These are phyloP conservation scores for Juncus effusus DNA, from an alignment of 176 grass and related monocot genomes.

Conservation along the genomic window DNA sequence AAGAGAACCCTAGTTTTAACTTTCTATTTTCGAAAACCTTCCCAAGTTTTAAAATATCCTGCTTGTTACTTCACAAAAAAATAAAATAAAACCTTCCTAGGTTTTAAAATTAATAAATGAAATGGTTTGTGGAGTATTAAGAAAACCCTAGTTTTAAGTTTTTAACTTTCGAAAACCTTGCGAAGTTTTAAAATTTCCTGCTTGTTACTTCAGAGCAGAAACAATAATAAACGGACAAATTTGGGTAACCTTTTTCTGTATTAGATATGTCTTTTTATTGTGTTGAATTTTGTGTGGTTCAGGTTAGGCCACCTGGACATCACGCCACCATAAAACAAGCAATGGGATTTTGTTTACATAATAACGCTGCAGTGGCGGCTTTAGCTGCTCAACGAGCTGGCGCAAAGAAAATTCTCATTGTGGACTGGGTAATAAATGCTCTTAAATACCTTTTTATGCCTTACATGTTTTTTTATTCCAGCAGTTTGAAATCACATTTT, in stretches of 20 bases:
- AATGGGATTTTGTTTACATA: constrained; percentile 99
- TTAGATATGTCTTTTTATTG: too few relatives aligned
- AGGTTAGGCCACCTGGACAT: constrained; percentile 99
- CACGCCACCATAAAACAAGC: constrained; percentile 88
- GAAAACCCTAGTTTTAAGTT: background rate
- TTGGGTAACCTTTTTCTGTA: too few relatives aligned
- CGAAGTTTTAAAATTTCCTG: constrained; percentile 34
- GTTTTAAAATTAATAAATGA: constrained; percentile 12
- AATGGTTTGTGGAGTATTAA: constrained; percentile 4
- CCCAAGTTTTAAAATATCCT: constrained; percentile 33
- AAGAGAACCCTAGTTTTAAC: background rate
- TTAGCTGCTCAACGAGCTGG: constrained; percentile 88
- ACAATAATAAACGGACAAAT: background rate
- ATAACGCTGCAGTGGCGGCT: constrained; percentile 88
- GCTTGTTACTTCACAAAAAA: background rate
- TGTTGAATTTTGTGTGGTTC: background rate
- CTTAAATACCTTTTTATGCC: constrained; percentile 20
- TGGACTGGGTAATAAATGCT: constrained; percentile 81
- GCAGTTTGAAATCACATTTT: background rate
- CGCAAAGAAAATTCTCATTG: constrained; percentile 94
- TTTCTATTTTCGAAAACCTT: background rate
- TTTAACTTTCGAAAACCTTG: background rate
- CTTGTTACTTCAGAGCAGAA: background rate
- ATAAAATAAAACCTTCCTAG: background rate
- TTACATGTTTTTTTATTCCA: background rate